A percentile compares a stretch with the other conserved stretches of the same genome.
Conservation (phyloP, 2,329 filamentous ascomycete species). For the Trichoderma sp. region DNA sequence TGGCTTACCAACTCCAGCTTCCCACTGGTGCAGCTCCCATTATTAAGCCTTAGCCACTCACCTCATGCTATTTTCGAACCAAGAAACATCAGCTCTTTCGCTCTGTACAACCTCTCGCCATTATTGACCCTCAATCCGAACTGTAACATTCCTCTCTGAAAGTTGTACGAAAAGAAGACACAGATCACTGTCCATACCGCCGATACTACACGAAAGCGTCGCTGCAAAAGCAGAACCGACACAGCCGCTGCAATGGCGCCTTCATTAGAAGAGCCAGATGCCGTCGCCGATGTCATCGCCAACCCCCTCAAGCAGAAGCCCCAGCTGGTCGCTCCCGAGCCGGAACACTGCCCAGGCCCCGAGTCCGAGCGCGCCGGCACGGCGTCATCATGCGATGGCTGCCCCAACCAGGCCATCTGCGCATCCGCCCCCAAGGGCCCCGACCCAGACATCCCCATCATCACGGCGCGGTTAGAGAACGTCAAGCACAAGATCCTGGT, state of each 20-base stretch:
- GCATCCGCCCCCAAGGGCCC: slow-evolving; percentile 83
- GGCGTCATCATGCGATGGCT: slow-evolving; percentile 86
- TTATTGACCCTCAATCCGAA: not conserved
- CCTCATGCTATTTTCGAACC: not conserved
- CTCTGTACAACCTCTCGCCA: not conserved
- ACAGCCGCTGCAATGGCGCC: slow-evolving; percentile 66
- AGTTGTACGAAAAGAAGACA: too few species aligned
- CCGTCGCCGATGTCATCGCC: slow-evolving; percentile 69
- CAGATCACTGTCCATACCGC: not conserved
- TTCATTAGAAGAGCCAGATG: slow-evolving; percentile 71
- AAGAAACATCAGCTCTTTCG: not conserved
- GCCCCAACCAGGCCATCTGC: slow-evolving; percentile 94
- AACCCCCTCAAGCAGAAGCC: slow-evolving; percentile 78
- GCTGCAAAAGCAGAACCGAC: not conserved
- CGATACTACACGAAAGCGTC: not conserved
- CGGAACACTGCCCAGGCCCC: slow-evolving; percentile 94
- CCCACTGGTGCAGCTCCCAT: slow-evolving; percentile 16
- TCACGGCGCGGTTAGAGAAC: slow-evolving; percentile 76
- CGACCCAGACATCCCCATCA: slow-evolving; percentile 89
- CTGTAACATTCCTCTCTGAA: not conserved
- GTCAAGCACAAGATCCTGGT: slow-evolving; percentile 93
- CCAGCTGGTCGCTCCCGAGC: slow-evolving; percentile 88
- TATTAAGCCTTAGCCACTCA: slow-evolving; percentile 32
- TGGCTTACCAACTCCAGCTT: slow-evolving; percentile 9
- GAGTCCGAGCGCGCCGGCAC: slow-evolving; percentile 71